Conservation (phyloP, 768 basidiomycete species). For the Rhodotorula graminis region DNA sequence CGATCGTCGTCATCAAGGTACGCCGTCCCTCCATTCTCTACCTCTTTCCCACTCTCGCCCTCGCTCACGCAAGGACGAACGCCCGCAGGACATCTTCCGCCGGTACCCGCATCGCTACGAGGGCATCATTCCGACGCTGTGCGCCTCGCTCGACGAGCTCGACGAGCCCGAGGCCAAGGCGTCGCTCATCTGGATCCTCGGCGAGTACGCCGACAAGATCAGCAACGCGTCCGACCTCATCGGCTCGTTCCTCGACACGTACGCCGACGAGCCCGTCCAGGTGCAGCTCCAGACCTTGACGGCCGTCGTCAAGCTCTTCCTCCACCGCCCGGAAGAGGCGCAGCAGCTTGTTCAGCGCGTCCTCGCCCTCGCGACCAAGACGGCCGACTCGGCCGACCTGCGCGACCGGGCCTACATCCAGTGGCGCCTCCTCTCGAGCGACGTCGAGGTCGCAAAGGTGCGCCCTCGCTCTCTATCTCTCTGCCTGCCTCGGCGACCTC, state of each 20-base stretch:
- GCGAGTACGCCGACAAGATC: slow-evolving; percentile 95
- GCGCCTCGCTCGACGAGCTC: slow-evolving; percentile 88
- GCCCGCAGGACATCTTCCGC: slow-evolving; percentile 83
- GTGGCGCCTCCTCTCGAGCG: slow-evolving; percentile 90
- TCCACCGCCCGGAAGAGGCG: slow-evolving; percentile 88
- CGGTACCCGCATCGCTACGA: slow-evolving; percentile 96
- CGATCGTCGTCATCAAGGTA: slow-evolving; percentile 98
- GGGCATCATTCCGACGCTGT: slow-evolving; percentile 90
- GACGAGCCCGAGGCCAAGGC: slow-evolving; percentile 98
- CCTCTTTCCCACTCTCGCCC: background rate
- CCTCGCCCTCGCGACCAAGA: slow-evolving; percentile 88
- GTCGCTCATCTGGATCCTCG: slow-evolving; percentile 98
- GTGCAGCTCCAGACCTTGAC: slow-evolving; percentile 62
- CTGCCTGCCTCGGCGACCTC: background rate
- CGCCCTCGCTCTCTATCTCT: slow-evolving; percentile 8
- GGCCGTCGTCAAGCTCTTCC: slow-evolving; percentile 91
- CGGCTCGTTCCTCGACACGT: slow-evolving; percentile 81
- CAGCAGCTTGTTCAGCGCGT: slow-evolving; percentile 90
- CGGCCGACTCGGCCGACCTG: slow-evolving; percentile 94
- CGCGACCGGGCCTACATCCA: slow-evolving; percentile 97
- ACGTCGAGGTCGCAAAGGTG: slow-evolving; percentile 92
- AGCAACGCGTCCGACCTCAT: slow-evolving; percentile 93
- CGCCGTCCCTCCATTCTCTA: slow-evolving; percentile 18
- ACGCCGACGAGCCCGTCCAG: slow-evolving; percentile 68
- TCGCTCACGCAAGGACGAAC: background rate